Evolutionary conservation across 2,329 filamentous ascomycete species (phyloP).

Genomic region (Ambrosiella beaveri): DNA sequence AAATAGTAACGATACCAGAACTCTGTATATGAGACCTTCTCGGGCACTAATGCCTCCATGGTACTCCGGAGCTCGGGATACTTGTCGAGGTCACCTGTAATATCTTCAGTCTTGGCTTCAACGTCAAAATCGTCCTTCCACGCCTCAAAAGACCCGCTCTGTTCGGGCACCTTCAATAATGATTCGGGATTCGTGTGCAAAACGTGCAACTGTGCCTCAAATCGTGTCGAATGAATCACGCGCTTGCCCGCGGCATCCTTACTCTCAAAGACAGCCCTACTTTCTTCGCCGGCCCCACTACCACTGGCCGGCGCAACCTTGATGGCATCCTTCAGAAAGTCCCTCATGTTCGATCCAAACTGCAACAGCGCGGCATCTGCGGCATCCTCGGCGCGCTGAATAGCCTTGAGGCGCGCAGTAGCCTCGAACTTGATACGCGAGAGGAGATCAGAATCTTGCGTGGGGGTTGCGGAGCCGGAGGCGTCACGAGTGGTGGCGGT

Average conservation of each 20-base stretch:
- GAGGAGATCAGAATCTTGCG: constrained; percentile 48
- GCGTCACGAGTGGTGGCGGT: constrained; percentile 17
- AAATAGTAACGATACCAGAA: constrained; percentile 98
- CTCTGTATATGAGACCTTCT: constrained; percentile 67
- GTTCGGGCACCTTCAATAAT: constrained; percentile 63
- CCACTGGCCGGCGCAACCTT: constrained; percentile 60
- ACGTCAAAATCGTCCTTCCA: constrained; percentile 65
- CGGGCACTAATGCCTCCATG: constrained; percentile 95
- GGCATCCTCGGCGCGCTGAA: constrained; percentile 84
- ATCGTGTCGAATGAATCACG: constrained; percentile 83
- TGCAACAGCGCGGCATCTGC: constrained; percentile 87
- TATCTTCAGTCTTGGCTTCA: constrained; percentile 68
- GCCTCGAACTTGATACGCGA: constrained; percentile 61
- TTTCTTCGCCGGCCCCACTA: constrained; percentile 28
- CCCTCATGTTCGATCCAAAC: constrained; percentile 75
- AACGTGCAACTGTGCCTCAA: constrained; percentile 89
- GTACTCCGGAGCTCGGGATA: constrained; percentile 70
- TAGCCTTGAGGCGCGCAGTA: constrained; percentile 67
- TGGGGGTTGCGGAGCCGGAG: constrained; percentile 20
- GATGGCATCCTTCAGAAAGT: constrained; percentile 82
- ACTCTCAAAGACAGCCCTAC: constrained; percentile 72
- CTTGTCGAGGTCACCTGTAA: constrained; percentile 64
- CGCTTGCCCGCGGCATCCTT: constrained; percentile 80
- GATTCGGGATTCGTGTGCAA: constrained; percentile 74
- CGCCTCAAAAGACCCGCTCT: constrained; percentile 50